Evolutionary conservation across 345 rosid genomes (phyloP), one percentile per base, ranked within the genome.

Genomic region (Lenwebbia sp.): DNA sequence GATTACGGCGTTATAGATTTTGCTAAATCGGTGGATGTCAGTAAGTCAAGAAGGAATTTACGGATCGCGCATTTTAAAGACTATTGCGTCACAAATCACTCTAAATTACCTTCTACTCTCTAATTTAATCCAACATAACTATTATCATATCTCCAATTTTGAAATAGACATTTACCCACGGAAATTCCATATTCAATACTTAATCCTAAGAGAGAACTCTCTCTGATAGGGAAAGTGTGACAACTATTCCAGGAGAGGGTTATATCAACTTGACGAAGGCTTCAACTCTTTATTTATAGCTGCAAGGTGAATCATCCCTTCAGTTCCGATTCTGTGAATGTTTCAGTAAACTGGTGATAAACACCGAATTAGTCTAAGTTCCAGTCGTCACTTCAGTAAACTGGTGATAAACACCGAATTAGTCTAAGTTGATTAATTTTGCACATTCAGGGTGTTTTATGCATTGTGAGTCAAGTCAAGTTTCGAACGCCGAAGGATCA

Each of bases 81-180:
- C 13, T 1, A 1, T 17, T 65, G 13, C 0, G 7, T 65, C 78
- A 17, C 13, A 65, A 8, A 33, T 33, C 25, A 9, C 44, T 30
- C 9, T 65, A 6, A 19, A 15, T 17, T 17, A 1, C 0, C 1
- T 1, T 65, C 3, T 33, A 5, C 0, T 30, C 5, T 65, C 6
- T 65, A 65, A 3, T 65, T 4, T 7, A 33, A 65, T 65, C 44
- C 1, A 30, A 8, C 76, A 15, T 17, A 65, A 15, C 44, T 9
- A 17, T 19, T 8, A 65, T 15, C 76, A 33, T 33, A 4, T 65
- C 5, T 65, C 7, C 13, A 33, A 65, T 33, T 65, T 33, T 12
- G 19, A 65, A 10, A 17, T 8, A 21, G 19, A 33, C 6, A 14
- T 60, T 60, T 13, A 60, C 19, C 19, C 40, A 28, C 15, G 17